Conservation (phyloP, 2,329 filamentous ascomycete species). For the Didymella keratinophila region DNA sequence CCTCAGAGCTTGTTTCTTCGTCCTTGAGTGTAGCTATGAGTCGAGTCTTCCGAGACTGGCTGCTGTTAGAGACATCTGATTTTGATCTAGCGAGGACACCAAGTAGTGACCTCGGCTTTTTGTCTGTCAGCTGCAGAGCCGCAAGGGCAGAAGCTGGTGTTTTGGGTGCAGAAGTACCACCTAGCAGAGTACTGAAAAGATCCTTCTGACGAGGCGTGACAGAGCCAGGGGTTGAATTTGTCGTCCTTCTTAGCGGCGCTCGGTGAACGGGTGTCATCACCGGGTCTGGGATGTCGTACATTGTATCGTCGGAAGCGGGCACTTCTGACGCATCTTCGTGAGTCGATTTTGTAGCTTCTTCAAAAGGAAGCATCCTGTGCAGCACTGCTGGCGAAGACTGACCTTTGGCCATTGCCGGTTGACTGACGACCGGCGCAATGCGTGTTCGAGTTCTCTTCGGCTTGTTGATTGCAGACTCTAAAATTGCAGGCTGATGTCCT, state of each 20-base stretch:
- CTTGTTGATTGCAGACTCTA: slow-evolving; percentile 30
- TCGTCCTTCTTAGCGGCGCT: slow-evolving; percentile 28
- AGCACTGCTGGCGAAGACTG: slow-evolving; percentile 47
- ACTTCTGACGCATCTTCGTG: slow-evolving; percentile 13
- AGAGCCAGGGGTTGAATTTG: slow-evolving; percentile 33
- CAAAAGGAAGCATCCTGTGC: slow-evolving; percentile 42
- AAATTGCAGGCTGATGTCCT: not conserved
- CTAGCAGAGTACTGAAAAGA: slow-evolving; percentile 45
- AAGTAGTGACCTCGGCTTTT: slow-evolving; percentile 30
- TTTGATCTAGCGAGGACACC: slow-evolving; percentile 40
- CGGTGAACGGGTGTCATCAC: slow-evolving; percentile 31
- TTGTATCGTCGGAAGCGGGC: slow-evolving; percentile 39
- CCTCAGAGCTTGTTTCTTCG: slow-evolving; percentile 34
- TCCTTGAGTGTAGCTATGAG: slow-evolving; percentile 46
- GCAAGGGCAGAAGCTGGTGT: slow-evolving; percentile 46
- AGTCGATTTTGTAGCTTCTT: slow-evolving; percentile 12
- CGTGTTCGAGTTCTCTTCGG: slow-evolving; percentile 36
- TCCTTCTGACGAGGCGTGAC: slow-evolving; percentile 49
- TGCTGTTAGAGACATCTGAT: slow-evolving; percentile 42
- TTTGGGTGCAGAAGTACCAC: slow-evolving; percentile 33
- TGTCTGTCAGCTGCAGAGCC: slow-evolving; percentile 41
- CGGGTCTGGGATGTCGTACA: slow-evolving; percentile 46
- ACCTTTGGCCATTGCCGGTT: slow-evolving; percentile 32
- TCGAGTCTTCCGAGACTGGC: slow-evolving; percentile 36
- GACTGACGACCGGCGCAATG: slow-evolving; percentile 6